phyloP scores from a whole-genome alignment of 805 yeast genomes.

The Candida cerambycidarum region DNA sequence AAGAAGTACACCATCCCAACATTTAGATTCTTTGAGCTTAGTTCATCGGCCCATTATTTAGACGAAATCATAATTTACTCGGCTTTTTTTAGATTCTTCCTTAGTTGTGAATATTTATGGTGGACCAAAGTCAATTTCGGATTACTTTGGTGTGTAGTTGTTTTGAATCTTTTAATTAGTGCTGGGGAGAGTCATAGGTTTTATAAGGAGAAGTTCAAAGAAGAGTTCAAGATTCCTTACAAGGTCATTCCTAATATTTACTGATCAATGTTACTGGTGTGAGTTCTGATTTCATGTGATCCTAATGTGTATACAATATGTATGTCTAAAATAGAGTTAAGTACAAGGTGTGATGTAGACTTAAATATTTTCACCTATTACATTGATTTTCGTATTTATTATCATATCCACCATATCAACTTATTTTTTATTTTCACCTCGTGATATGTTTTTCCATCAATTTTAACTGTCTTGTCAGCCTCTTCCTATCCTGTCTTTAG shows the following conservation, averaged over 20 bases:
- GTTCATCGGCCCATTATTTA: constrained; percentile 67
- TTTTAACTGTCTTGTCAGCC: no score
- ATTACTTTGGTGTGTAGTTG: constrained; percentile 32
- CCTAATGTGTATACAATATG: no score
- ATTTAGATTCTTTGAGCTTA: constrained; percentile 47
- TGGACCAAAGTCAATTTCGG: constrained; percentile 21
- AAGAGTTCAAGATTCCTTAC: constrained; percentile 28
- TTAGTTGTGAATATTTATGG: constrained; percentile 17
- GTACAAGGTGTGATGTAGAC: no score
- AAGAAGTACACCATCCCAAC: constrained; percentile 59
- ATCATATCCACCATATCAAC: no score
- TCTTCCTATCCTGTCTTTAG: no score
- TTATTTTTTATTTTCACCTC: no score
- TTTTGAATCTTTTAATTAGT: constrained; percentile 52
- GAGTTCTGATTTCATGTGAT: no score
- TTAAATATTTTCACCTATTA: no score
- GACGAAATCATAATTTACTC: constrained; percentile 63
- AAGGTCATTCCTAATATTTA: constrained; percentile 38
- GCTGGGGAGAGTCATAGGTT: constrained; percentile 52
- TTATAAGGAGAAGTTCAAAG: constrained; percentile 37
- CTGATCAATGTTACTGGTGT: not conserved
- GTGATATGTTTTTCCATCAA: no score
- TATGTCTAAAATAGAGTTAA: no score
- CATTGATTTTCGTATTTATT: no score
- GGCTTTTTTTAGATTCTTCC: constrained; percentile 24